Conservation (phyloP, 441 rosid species). For the Populus tomentosa region DNA sequence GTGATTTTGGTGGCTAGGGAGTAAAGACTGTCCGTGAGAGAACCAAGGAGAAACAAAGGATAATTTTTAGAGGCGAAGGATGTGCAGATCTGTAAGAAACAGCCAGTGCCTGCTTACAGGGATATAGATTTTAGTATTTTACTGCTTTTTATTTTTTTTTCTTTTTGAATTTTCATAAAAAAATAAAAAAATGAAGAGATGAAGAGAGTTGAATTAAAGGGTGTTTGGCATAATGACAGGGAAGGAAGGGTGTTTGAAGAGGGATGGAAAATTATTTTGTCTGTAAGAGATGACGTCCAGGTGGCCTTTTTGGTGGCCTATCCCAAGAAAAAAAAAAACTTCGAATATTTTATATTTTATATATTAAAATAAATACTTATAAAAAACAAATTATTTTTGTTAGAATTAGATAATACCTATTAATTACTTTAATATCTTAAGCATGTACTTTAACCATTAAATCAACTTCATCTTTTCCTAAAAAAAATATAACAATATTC, state of each 20-base stretch:
- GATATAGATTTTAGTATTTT: slow-evolving; percentile 11
- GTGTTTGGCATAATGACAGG: neutral
- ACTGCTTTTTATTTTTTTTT: neutral
- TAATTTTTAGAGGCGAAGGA: slow-evolving; percentile 16
- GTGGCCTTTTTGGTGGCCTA: too few relatives aligned
- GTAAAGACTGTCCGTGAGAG: slow-evolving; percentile 2
- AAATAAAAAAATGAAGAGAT: neutral
- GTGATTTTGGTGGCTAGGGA: neutral
- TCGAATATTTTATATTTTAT: too few relatives aligned
- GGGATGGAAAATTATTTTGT: too few relatives aligned
- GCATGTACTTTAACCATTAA: too few relatives aligned
- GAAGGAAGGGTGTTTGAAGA: neutral
- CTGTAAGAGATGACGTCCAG: too few relatives aligned
- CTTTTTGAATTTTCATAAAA: neutral
- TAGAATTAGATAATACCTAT: too few relatives aligned
- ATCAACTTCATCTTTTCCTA: too few relatives aligned
- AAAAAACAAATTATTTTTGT: too few relatives aligned
- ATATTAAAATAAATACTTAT: too few relatives aligned
- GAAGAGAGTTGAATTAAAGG: neutral
- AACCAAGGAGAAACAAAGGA: neutral
- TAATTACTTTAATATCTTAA: too few relatives aligned
- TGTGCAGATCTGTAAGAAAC: slow-evolving; percentile 24
- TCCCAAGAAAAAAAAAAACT: too few relatives aligned
- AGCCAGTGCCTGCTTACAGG: neutral
- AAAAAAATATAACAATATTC: too few relatives aligned